Conservation (phyloP, 2,329 filamentous ascomycete genomes). For the Podosphaera xanthii region DNA sequence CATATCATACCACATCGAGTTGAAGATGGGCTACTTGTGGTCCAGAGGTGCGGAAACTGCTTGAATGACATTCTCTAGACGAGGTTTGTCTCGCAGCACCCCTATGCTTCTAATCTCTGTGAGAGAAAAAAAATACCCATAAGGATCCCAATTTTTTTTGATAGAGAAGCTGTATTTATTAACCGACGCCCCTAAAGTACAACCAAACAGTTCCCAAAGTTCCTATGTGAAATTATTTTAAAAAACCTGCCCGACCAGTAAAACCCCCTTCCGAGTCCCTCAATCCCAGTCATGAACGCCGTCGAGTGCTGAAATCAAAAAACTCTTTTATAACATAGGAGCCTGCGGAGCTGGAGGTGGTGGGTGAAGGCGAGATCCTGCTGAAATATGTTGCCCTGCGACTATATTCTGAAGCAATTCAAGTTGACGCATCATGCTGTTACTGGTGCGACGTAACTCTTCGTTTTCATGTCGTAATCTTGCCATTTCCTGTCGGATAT, state of each 20-base stretch:
- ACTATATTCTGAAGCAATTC: slow-evolving; percentile 9
- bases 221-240: neutral
- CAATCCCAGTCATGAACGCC: slow-evolving; percentile 1
- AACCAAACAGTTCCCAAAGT: too few species aligned
- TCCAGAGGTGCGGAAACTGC: too few species aligned
- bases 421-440: slow-evolving; percentile 13
- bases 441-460: slow-evolving; percentile 28
- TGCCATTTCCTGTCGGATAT: slow-evolving; percentile 40
- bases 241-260: neutral
- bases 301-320: neutral
- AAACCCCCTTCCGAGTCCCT: neutral
- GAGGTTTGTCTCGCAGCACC: too few species aligned
- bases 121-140: too few species aligned
- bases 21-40: too few species aligned
- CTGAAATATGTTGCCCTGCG: neutral
- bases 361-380: slow-evolving; percentile 4
- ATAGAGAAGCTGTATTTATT: too few species aligned
- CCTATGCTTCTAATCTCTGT: too few species aligned
- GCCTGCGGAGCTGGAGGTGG: slow-evolving; percentile 5
- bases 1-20: too few species aligned
- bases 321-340: slow-evolving; percentile 2
- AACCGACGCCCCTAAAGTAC: too few species aligned
- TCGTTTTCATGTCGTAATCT: slow-evolving; percentile 41
- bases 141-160: too few species aligned
- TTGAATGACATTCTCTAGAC: too few species aligned